Percentiles rank a stretch among this genome's conserved stretches.
These are phyloP conservation scores for Physaria fendleri DNA, from an alignment of 345 rosid genomes.

Conservation along the genomic window DNA sequence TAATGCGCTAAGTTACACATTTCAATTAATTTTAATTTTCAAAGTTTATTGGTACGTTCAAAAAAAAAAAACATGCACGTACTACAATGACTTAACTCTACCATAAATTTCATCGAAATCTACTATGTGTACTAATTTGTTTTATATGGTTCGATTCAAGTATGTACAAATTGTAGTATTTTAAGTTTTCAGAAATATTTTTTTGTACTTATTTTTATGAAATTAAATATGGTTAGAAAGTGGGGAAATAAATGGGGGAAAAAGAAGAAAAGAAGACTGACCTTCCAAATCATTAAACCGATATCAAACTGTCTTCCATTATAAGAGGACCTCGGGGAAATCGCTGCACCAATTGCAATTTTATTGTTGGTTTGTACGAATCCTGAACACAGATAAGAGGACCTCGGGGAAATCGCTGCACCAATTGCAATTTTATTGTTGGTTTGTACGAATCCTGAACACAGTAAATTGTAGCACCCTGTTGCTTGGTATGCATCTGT, in stretches of 20 bases:
- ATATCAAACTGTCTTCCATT: slow-evolving; percentile 84
- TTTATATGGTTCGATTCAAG: neutral
- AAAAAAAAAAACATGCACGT: slow-evolving; percentile 2
- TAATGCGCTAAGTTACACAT: slow-evolving; percentile 23
- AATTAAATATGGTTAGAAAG: slow-evolving; percentile 19
- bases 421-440: slow-evolving; percentile 89
- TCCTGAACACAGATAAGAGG: slow-evolving; percentile 88
- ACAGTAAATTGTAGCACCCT: slow-evolving; percentile 92
- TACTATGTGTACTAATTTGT: slow-evolving; percentile 3
- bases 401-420: slow-evolving; percentile 96
- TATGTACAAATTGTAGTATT: neutral
- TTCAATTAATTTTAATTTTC: neutral
- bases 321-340: slow-evolving; percentile 92
- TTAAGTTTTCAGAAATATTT: slow-evolving; percentile 1
- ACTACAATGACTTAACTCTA: slow-evolving; percentile 2
- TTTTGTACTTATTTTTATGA: neutral
- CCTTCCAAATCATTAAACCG: slow-evolving; percentile 92
- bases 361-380: slow-evolving; percentile 88
- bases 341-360: slow-evolving; percentile 95
- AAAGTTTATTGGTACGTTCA: slow-evolving; percentile 15
- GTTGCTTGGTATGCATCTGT: slow-evolving; percentile 97
- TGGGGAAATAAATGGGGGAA: slow-evolving; percentile 20
- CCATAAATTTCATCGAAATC: slow-evolving; percentile 3
- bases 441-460: slow-evolving; percentile 96
- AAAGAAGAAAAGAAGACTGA: slow-evolving; percentile 34